Percentiles rank a stretch among this genome's conserved stretches.
phyloP scores from a whole-genome alignment of 2,329 filamentous ascomycete genomes.

The Didymella glomerata region DNA sequence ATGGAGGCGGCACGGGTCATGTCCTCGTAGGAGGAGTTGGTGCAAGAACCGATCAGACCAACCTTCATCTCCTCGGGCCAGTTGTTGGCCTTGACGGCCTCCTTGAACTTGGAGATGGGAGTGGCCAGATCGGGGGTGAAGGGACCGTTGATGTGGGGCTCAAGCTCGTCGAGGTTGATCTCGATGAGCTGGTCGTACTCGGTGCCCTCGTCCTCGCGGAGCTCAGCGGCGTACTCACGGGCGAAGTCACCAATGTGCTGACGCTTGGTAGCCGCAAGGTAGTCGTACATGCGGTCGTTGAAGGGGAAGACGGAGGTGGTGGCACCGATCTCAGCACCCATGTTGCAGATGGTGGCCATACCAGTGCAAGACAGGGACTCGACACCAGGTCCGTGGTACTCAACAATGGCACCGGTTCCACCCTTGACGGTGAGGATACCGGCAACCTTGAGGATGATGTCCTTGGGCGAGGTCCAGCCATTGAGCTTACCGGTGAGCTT shows the following conservation, averaged over 20 bases:
- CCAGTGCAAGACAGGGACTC: constrained; percentile 81
- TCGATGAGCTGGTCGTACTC: constrained; percentile 97
- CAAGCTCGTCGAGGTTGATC: constrained; percentile 92
- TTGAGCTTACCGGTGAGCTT: constrained; percentile 88
- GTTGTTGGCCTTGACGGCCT: constrained; percentile 90
- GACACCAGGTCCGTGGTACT: constrained; percentile 78
- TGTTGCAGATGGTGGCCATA: constrained; percentile 77
- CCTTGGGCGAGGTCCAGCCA: constrained; percentile 94
- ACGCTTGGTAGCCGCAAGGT: constrained; percentile 90
- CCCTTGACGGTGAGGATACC: constrained; percentile 98
- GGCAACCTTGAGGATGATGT: constrained; percentile 97
- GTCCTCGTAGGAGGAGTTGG: constrained; percentile 87
- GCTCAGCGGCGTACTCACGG: constrained; percentile 81
- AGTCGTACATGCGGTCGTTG: constrained; percentile 98
- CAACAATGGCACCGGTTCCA: constrained; percentile 89
- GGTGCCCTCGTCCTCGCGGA: constrained; percentile 85
- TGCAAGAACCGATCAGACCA: constrained; percentile 97
- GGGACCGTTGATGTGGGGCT: constrained; percentile 98
- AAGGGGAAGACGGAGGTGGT: constrained; percentile 97
- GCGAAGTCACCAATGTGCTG: constrained; percentile 89
- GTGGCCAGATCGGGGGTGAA: constrained; percentile 99
- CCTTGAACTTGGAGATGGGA: constrained; percentile 96
- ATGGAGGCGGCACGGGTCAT: constrained; percentile 95
- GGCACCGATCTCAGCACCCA: constrained; percentile 70
- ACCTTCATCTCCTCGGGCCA: constrained; percentile 98